A percentile compares a stretch with the other conserved stretches of the same genome.
These are phyloP conservation scores for Marchantia polymorpha DNA, from an alignment of 225 moss, liverwort and hornwort species.

Conservation along the genomic window DNA sequence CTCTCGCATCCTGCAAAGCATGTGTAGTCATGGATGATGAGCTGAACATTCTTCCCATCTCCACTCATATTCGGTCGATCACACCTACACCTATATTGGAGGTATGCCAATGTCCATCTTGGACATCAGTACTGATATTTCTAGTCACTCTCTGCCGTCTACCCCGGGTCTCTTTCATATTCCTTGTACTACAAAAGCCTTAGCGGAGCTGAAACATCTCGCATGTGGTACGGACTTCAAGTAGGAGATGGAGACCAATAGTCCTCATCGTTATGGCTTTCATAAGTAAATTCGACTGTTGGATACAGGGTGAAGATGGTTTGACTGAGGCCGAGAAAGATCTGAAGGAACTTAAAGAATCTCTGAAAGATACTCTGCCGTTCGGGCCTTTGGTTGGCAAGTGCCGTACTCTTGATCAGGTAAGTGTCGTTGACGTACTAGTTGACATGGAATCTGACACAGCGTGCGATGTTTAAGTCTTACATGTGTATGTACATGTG, in stretches of 20 bases:
- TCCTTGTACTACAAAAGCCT: no score
- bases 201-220: no score
- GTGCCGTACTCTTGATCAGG: conserved; percentile 92
- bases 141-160: no score
- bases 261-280: background rate
- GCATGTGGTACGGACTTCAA: background rate
- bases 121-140: background rate
- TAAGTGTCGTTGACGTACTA: background rate
- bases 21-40: conserved; percentile 99
- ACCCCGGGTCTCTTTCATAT: no score
- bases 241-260: background rate
- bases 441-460: background rate
- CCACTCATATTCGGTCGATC: conserved; percentile 73
- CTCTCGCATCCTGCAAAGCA: conserved; percentile 80
- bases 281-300: background rate
- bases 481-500: background rate
- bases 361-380: conserved; percentile 81
- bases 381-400: conserved; percentile 81
- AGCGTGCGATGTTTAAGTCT: background rate
- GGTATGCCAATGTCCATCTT: conserved; percentile 30
- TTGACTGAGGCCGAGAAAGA: conserved; percentile 86
- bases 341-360: conserved; percentile 86
- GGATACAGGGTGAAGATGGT: conserved; percentile 64
- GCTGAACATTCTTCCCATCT: conserved; percentile 86
- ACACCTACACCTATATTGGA: conserved; percentile 55